Percentiles rank a stretch among this genome's conserved stretches.
Evolutionary conservation across 805 yeast species (phyloP).

Genomic region (Wickerhamiella slavikovae): DNA sequence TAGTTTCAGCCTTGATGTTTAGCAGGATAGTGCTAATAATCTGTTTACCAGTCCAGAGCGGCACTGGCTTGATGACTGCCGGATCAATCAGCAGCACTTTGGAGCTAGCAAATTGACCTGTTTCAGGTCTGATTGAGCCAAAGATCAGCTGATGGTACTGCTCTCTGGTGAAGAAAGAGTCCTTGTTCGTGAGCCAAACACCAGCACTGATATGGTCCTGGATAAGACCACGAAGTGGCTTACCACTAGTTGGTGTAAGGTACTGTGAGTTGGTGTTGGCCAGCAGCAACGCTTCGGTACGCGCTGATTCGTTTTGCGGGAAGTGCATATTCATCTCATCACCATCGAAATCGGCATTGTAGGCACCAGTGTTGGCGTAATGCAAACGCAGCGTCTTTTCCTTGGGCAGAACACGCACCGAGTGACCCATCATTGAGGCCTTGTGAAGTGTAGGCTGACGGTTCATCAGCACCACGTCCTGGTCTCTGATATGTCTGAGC

Average conservation of each 20-base stretch:
- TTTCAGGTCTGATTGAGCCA: constrained; percentile 91
- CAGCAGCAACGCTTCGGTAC: constrained; percentile 83
- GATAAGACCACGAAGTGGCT: constrained; percentile 95
- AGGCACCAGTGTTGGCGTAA: constrained; percentile 97
- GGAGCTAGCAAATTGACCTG: constrained; percentile 56
- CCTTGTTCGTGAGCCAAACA: constrained; percentile 92
- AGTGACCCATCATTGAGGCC: constrained; percentile 99
- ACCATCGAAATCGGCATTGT: constrained; percentile 98
- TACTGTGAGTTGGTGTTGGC: constrained; percentile 97
- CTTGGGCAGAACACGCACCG: constrained; percentile 88
- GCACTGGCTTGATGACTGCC: constrained; percentile 64
- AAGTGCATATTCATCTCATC: constrained; percentile 99
- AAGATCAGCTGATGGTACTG: constrained; percentile 84
- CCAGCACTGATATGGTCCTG: constrained; percentile 99
- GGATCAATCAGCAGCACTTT: constrained; percentile 71
- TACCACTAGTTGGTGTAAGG: constrained; percentile 93
- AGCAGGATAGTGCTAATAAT: constrained; percentile 77
- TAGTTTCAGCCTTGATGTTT: constrained; percentile 66
- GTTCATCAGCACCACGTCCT: constrained; percentile 93
- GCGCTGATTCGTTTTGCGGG: constrained; percentile 94
- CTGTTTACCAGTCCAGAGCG: constrained; percentile 97
- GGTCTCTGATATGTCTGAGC: constrained; percentile 78
- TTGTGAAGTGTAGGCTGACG: constrained; percentile 98
- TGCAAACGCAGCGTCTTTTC: constrained; percentile 92
- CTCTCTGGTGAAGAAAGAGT: constrained; percentile 76